Conservation (phyloP, 805 yeast genomes). For the Saccharomycopsis sp. region DNA sequence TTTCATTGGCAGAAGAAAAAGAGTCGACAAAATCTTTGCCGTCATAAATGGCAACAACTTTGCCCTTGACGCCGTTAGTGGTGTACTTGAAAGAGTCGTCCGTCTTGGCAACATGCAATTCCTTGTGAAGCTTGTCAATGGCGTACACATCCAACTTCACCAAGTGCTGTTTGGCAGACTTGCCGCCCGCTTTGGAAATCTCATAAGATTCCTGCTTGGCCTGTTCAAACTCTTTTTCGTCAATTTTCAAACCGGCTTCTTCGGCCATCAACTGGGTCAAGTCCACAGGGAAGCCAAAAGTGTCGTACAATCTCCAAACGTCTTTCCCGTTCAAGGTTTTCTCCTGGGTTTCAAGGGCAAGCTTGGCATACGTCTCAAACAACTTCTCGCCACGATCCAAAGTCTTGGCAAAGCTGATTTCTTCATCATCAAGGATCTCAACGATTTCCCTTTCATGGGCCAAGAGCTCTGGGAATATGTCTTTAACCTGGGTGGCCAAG, state of each 20-base stretch:
- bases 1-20: conserved; percentile 30
- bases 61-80: conserved; percentile 57
- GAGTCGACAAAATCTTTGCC: conserved; percentile 52
- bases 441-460: conserved; percentile 64
- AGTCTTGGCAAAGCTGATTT: conserved; percentile 88
- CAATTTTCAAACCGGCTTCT: conserved; percentile 88
- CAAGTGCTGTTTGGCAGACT: conserved; percentile 45
- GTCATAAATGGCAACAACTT: conserved; percentile 61
- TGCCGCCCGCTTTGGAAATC: conserved; percentile 87
- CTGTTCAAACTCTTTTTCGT: conserved; percentile 83
- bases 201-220: conserved; percentile 86
- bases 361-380: conserved; percentile 85
- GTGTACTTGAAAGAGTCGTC: conserved; percentile 78
- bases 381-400: conserved; percentile 96
- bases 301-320: conserved; percentile 97
- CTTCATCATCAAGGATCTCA: conserved; percentile 94
- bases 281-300: conserved; percentile 99
- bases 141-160: conserved; percentile 89
- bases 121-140: conserved; percentile 57
- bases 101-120: conserved; percentile 60
- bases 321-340: conserved; percentile 83
- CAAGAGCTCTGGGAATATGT: conserved; percentile 74
- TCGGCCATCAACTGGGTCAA: conserved; percentile 97
- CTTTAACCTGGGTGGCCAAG: conserved; percentile 76
- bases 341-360: conserved; percentile 65